Evolutionary conservation across 2,329 filamentous ascomycete genomes (phyloP).

Genomic region (Neoarthrinium moseri): DNA sequence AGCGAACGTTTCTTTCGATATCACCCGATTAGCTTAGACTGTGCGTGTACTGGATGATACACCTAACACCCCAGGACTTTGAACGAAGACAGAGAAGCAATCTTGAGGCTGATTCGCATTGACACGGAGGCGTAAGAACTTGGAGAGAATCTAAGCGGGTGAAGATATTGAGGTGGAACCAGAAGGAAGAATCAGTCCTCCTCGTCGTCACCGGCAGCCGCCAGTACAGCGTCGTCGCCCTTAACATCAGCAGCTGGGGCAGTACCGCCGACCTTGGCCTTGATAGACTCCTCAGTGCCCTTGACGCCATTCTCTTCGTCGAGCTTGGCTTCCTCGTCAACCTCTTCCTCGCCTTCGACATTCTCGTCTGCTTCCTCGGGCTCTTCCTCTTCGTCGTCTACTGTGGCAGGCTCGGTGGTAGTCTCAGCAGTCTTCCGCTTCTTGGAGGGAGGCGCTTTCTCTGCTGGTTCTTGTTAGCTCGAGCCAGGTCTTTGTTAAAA

Average conservation of each 20-base stretch:
- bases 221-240: not conserved
- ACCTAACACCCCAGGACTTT: too few species aligned
- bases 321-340: slow-evolving; percentile 15
- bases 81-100: too few species aligned
- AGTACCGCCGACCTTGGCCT: slow-evolving; percentile 17
- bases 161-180: not conserved
- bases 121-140: not conserved
- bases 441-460: slow-evolving; percentile 28
- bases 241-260: slow-evolving; percentile 1
- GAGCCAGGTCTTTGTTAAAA: too few species aligned
- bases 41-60: too few species aligned
- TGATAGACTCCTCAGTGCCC: slow-evolving; percentile 18
- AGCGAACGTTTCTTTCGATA: too few species aligned
- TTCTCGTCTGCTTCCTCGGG: slow-evolving; percentile 25
- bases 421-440: slow-evolving; percentile 27
- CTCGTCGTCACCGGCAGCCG: slow-evolving; percentile 6
- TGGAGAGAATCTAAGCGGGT: not conserved
- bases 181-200: slow-evolving; percentile 7
- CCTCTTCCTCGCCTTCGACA: slow-evolving; percentile 18
- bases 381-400: slow-evolving; percentile 21
- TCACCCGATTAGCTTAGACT: too few species aligned
- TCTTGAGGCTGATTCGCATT: too few species aligned
- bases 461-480: too few species aligned
- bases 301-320: slow-evolving; percentile 18
- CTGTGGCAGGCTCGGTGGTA: slow-evolving; percentile 19